These are phyloP conservation scores for Elaeis guineensis DNA, from an alignment of 176 grass and related monocot genomes.

Conservation along the genomic window DNA sequence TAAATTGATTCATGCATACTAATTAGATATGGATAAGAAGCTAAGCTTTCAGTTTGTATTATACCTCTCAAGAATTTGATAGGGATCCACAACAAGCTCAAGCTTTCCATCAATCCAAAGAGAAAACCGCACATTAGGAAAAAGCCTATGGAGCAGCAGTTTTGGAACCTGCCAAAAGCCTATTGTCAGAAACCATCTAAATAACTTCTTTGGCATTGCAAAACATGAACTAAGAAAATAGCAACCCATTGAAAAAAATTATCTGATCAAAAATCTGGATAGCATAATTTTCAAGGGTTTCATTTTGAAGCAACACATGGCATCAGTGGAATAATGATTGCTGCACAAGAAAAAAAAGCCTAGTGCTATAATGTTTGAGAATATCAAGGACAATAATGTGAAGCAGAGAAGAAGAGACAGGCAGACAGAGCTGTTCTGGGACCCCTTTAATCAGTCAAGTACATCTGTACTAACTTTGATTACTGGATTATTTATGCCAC, in stretches of 20 bases:
- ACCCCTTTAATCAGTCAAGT: too few species aligned
- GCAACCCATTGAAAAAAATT: neutral
- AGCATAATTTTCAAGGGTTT: too few species aligned
- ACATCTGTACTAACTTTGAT: too few species aligned
- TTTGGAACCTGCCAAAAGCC: constrained; percentile 68
- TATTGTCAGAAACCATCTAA: constrained; percentile 3
- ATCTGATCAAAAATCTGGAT: too few species aligned
- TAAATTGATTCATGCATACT: neutral
- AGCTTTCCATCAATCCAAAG: constrained; percentile 99
- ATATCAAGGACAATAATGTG: too few species aligned
- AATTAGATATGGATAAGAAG: neutral
- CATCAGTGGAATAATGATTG: too few species aligned
- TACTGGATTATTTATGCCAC: too few species aligned
- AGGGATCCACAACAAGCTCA: constrained; percentile 84
- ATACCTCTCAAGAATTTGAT: constrained; percentile 93
- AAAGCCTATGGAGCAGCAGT: constrained; percentile 90
- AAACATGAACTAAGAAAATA: neutral
- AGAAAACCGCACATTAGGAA: constrained; percentile 74
- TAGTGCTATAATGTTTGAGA: too few species aligned
- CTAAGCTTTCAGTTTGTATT: neutral
- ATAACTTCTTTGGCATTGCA: neutral
- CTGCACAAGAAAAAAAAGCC: too few species aligned
- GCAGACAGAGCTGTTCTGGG: too few species aligned
- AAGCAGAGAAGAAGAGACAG: too few species aligned
- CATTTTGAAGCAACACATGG: too few species aligned